A percentile compares a stretch with the other conserved stretches of the same genome.
Evolutionary conservation across 208 protist species (phyloP).

Genomic region (Leishmania aethiopica): DNA sequence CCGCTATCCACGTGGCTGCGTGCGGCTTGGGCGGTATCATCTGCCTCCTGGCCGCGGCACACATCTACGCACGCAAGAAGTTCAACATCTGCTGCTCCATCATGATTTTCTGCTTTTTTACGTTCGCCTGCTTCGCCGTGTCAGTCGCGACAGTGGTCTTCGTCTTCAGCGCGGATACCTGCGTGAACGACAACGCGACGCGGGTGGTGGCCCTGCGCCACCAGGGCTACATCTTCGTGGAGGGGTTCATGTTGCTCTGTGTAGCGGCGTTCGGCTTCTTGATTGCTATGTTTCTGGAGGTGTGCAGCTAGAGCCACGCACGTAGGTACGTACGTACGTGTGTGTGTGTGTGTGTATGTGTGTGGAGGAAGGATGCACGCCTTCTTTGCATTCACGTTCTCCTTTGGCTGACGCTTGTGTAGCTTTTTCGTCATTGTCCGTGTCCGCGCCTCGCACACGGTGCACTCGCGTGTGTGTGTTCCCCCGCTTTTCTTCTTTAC

Average conservation of each 20-base stretch:
- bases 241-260: conserved; percentile 40
- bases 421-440: neutral
- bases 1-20: conserved; percentile 16
- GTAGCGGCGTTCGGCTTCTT: conserved; percentile 37
- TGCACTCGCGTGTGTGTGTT: too few species aligned
- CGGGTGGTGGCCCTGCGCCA: conserved; percentile 6
- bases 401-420: neutral
- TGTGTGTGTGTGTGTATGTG: neutral
- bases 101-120: conserved; percentile 24
- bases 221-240: conserved; percentile 28
- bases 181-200: conserved; percentile 8
- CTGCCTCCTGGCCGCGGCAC: conserved; percentile 16
- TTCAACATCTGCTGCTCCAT: conserved; percentile 29
- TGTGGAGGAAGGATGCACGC: neutral
- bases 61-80: conserved; percentile 15
- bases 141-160: conserved; percentile 18
- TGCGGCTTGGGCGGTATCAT: conserved; percentile 17
- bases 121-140: conserved; percentile 14
- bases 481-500: neutral
- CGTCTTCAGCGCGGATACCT: conserved; percentile 1
- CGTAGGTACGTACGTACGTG: neutral
- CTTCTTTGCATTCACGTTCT: neutral
- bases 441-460: neutral
- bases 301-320: conserved; percentile 16
- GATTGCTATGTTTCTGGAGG: conserved; percentile 23